Evolutionary conservation across 2,329 filamentous ascomycete species (phyloP), one percentile per base, ranked within the genome.

Genomic region (Sphaerulina musiva): DNA sequence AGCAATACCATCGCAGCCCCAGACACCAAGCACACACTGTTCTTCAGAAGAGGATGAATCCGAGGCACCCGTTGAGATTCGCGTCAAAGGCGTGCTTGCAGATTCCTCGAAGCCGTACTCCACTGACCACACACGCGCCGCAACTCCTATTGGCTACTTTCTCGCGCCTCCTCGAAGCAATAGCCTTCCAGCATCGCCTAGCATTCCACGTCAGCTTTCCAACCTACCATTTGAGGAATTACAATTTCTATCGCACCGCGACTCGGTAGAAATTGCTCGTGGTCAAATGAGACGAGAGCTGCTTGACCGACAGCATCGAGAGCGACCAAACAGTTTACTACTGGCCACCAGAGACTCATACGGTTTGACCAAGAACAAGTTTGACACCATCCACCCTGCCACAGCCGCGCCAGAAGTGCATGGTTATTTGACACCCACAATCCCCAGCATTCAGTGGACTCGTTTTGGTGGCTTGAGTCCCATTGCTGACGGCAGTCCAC

Each of bases 401-500:
- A 44, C 45, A n/a, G 36, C 47, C 11, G 38, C 39, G 6, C 49
- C 44, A 17, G 41, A 51, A n/a, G n/a, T 20, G 2, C 29, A 51
- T 11, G 10, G 40, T 14, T 4, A 26, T 14, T 12, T 29, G 26
- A 45, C 38, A 26, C n/a, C 26, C n/a, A 4, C 8, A 12, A 14
- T 32, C 29, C 41, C 34, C 38, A 43, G 9, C 10, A 51, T 50
- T 8, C 38, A 46, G 23, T 61, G 56, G 48, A 55, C 53, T 14
- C 56, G 59, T 38, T 59, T 61, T n/a, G 62, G 63, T 6, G 63
- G 60, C 2, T 55, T 69, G 43, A 62, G 57, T 45, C 58, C 66
- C 3, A 67, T 68, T 44, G 43, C 57, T n/a, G 66, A 69, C 57
- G 58, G 63, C 17, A 64, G 60, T 38, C 66, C 66, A n/a, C 65